Evolutionary conservation across 1,284 basidiomycete species (phyloP), one percentile per base, ranked within the genome.

Genomic region (Cryptococcus sp.): DNA sequence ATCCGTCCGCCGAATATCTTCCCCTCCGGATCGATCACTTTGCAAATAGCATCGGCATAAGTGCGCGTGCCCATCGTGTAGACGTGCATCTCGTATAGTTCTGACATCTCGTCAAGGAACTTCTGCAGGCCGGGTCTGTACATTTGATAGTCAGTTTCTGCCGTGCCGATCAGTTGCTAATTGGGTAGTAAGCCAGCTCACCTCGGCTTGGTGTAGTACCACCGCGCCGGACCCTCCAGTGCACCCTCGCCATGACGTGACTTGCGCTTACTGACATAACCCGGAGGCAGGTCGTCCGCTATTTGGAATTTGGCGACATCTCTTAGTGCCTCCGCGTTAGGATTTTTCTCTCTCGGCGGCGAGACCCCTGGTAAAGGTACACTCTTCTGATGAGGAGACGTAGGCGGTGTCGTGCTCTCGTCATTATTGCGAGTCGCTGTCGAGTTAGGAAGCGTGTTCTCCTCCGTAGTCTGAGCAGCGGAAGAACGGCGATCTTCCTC

Each of bases 51-150:
- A 78, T 94, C 90, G 44, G 95, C 95, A 77, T 99, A 99, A 47
- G 93, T 89, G 46, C 95, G 86, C 19, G 95, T 98, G 55, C 95
- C 95, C 93, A 99, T 99, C 25, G 95, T 99, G 80, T 99, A 99
- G 51, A 99, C 93, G 78, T 99, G 95, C 90, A 99, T 91, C 80
- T 99, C 93, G 79, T 96, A 99, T 71, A 89, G 87, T 56, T 83
- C 79, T 47, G 89, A 85, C 65, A 91, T 84, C 47, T 84, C 81
- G 60, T 82, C 78, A 52, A 99, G 82, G 74, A 99, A 97, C 46
- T 85, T 81, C 48, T 83, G 79, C 77, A 93, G 85, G n/a, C 93
- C 92, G 0, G 95, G 95, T 65, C 95, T 94, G 66, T 60, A 66
- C 2, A 22, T 8, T 10, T 8, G 13, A 11, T 5, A 15, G 54